A percentile compares a stretch with the other conserved stretches of the same genome.
Conservation (phyloP, 2,329 filamentous ascomycete genomes). For the Cladorrhinum sp. region DNA sequence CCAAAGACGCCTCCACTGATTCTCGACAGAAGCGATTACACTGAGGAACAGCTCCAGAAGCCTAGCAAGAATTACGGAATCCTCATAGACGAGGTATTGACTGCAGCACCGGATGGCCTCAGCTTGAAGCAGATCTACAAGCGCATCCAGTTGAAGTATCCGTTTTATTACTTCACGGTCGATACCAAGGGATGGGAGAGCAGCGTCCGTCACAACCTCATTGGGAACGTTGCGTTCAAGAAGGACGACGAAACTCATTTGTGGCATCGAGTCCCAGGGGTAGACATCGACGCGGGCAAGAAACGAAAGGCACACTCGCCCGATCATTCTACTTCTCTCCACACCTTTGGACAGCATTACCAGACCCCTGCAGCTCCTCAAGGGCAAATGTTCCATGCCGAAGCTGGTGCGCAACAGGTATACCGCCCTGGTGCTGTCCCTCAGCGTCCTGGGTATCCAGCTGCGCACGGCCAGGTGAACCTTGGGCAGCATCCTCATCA, state of each 20-base stretch:
- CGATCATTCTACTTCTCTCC: slow-evolving; percentile 43
- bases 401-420: slow-evolving; percentile 18
- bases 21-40: slow-evolving; percentile 54
- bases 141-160: slow-evolving; percentile 55
- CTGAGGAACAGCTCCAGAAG: slow-evolving; percentile 57
- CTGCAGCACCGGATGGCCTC: slow-evolving; percentile 53
- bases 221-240: slow-evolving; percentile 59
- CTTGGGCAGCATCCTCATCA: slow-evolving; percentile 25
- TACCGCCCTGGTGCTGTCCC: slow-evolving; percentile 21
- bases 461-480: slow-evolving; percentile 15
- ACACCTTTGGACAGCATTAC: slow-evolving; percentile 32
- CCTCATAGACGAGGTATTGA: slow-evolving; percentile 58
- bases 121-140: slow-evolving; percentile 63
- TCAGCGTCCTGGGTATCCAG: slow-evolving; percentile 20
- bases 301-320: slow-evolving; percentile 56
- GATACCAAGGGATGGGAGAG: slow-evolving; percentile 66
- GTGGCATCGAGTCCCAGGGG: slow-evolving; percentile 56
- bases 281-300: slow-evolving; percentile 59
- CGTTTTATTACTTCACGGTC: slow-evolving; percentile 58
- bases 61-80: slow-evolving; percentile 62
- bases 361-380: slow-evolving; percentile 21
- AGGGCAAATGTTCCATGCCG: slow-evolving; percentile 28
- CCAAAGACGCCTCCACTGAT: slow-evolving; percentile 60
- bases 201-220: slow-evolving; percentile 62
- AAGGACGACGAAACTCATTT: slow-evolving; percentile 56